Percentiles rank a stretch among this genome's conserved stretches.
phyloP scores from a whole-genome alignment of 495 filamentous ascomycete species.

The Hyaloscypha bicolor region DNA sequence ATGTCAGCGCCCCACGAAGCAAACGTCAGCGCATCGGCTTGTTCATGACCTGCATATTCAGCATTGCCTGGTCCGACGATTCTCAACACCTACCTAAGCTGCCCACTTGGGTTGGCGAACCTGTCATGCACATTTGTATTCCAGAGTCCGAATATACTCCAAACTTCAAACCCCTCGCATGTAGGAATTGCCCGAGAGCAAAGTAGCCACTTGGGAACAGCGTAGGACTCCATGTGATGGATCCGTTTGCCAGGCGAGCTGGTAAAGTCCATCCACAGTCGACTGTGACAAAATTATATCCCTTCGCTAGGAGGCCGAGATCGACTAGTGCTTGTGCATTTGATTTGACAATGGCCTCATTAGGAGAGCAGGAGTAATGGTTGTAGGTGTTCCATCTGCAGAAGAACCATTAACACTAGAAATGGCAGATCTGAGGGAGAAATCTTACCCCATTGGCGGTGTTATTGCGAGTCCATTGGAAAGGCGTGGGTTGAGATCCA shows the following conservation, averaged over 20 bases:
- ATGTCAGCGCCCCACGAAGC: constrained; percentile 41
- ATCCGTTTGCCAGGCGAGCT: constrained; percentile 46
- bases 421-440: neutral
- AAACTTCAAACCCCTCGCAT: constrained; percentile 51
- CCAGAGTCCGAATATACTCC: constrained; percentile 59
- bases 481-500: neutral
- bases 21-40: constrained; percentile 39
- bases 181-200: constrained; percentile 51
- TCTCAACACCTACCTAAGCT: constrained; percentile 21
- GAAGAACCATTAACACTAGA: neutral
- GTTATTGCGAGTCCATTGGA: constrained; percentile 22
- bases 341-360: constrained; percentile 23
- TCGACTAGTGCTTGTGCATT: constrained; percentile 52
- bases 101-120: constrained; percentile 15
- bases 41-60: constrained; percentile 33
- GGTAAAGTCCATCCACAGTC: constrained; percentile 58
- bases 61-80: neutral
- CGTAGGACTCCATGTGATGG: constrained; percentile 54
- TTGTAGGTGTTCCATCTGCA: constrained; percentile 46
- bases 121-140: constrained; percentile 28
- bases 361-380: constrained; percentile 26
- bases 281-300: constrained; percentile 55
- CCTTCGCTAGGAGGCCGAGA: constrained; percentile 49
- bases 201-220: constrained; percentile 53
- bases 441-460: constrained; percentile 22